These are phyloP conservation scores for Aspergillus funiculosus DNA, from an alignment of 495 filamentous ascomycete species.

Conservation along the genomic window DNA sequence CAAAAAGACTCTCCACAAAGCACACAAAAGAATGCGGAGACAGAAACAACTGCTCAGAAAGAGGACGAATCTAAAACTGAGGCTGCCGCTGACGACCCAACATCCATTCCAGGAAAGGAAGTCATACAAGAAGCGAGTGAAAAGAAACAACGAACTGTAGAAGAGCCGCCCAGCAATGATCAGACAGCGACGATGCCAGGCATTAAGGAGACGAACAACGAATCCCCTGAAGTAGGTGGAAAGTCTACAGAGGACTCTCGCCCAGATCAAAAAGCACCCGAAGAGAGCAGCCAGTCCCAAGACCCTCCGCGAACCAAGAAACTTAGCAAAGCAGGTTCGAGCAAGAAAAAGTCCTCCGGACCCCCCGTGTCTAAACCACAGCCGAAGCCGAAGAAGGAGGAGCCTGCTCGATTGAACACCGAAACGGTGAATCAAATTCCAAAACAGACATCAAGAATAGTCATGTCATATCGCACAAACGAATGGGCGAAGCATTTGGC, in stretches of 20 bases:
- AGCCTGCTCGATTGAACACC: slow-evolving; percentile 28
- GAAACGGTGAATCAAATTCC: slow-evolving; percentile 37
- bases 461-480: slow-evolving; percentile 81
- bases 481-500: slow-evolving; percentile 94
- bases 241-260: too few relatives aligned
- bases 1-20: not conserved
- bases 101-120: too few relatives aligned
- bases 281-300: not conserved
- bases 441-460: slow-evolving; percentile 56
- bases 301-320: not conserved
- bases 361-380: slow-evolving; percentile 1
- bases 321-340: not conserved
- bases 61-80: too few relatives aligned
- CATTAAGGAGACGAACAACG: too few relatives aligned
- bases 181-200: too few relatives aligned
- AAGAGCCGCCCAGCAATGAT: too few relatives aligned
- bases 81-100: too few relatives aligned
- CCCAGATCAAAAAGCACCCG: slow-evolving; percentile 4
- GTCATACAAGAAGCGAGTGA: too few relatives aligned
- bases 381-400: slow-evolving; percentile 17
- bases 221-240: too few relatives aligned
- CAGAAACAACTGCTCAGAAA: too few relatives aligned
- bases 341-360: not conserved
- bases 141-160: too few relatives aligned
- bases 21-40: too few relatives aligned